Conservation (phyloP, 2,329 filamentous ascomycete genomes). For the Dothistroma septosporum region DNA sequence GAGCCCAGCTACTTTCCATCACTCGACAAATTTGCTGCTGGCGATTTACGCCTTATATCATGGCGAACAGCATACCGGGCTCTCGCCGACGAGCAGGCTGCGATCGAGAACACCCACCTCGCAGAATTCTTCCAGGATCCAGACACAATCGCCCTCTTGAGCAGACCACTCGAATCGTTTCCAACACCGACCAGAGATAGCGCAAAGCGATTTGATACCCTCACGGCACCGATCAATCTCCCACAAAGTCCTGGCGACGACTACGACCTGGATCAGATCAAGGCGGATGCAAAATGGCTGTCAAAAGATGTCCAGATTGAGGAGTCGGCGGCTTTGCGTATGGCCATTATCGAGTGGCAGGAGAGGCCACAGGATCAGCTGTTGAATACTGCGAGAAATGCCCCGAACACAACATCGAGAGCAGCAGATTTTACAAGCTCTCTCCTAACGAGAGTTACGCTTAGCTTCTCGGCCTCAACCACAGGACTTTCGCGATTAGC, state of each 20-base stretch:
- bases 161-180: slow-evolving; percentile 66
- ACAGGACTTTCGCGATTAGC: slow-evolving; percentile 9
- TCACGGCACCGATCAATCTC: slow-evolving; percentile 81
- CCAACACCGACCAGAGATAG: slow-evolving; percentile 48
- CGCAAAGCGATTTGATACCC: slow-evolving; percentile 67
- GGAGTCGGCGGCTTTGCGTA: slow-evolving; percentile 73
- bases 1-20: slow-evolving; percentile 67
- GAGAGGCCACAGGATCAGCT: slow-evolving; percentile 70
- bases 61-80: slow-evolving; percentile 57
- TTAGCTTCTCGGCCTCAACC: slow-evolving; percentile 16
- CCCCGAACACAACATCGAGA: slow-evolving; percentile 5
- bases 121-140: slow-evolving; percentile 67
- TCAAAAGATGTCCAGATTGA: slow-evolving; percentile 74
- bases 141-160: slow-evolving; percentile 64
- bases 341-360: slow-evolving; percentile 81
- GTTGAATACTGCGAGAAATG: slow-evolving; percentile 41
- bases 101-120: slow-evolving; percentile 49
- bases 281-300: slow-evolving; percentile 81
- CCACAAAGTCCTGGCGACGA: slow-evolving; percentile 62
- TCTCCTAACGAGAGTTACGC: slow-evolving; percentile 15
- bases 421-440: slow-evolving; percentile 12
- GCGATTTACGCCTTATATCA: slow-evolving; percentile 72
- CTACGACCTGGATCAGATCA: slow-evolving; percentile 73
- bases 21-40: slow-evolving; percentile 77
- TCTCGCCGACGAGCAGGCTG: slow-evolving; percentile 50